Evolutionary conservation across 2,329 filamentous ascomycete genomes (phyloP).

Genomic region (Lasiodiplodia hormozganensis): DNA sequence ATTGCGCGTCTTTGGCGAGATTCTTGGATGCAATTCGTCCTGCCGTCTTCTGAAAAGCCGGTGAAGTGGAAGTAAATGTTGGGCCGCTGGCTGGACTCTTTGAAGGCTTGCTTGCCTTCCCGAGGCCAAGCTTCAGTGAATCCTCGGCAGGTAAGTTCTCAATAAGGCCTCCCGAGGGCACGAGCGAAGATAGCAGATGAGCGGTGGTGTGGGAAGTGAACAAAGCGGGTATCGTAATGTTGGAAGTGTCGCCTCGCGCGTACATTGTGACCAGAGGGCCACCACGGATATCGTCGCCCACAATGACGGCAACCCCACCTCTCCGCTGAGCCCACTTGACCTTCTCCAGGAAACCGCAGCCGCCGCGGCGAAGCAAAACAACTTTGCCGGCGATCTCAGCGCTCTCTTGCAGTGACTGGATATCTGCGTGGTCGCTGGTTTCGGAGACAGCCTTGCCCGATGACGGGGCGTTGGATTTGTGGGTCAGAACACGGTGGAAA

Average conservation of each 20-base stretch:
- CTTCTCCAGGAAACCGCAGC: constrained; percentile 96
- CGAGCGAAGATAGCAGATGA: constrained; percentile 86
- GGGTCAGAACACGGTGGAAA: constrained; percentile 66
- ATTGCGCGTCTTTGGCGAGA: background rate
- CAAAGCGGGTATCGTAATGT: constrained; percentile 89
- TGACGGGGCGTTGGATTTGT: constrained; percentile 26
- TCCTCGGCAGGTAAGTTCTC: constrained; percentile 68
- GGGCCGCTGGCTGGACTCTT: constrained; percentile 34
- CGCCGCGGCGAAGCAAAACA: constrained; percentile 87
- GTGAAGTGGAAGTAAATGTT: constrained; percentile 39
- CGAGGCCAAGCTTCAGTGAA: constrained; percentile 43
- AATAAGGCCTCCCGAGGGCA: constrained; percentile 70
- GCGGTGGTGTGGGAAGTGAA: constrained; percentile 96
- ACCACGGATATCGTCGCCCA: constrained; percentile 90
- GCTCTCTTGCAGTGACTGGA: constrained; percentile 87
- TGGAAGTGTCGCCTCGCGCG: constrained; percentile 93
- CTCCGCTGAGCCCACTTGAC: constrained; percentile 95
- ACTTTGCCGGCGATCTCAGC: constrained; percentile 95
- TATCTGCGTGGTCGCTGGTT: constrained; percentile 73
- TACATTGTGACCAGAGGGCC: constrained; percentile 97
- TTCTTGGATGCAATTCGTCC: background rate
- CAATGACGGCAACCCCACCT: constrained; percentile 87
- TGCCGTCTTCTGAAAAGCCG: constrained; percentile 41
- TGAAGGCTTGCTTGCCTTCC: constrained; percentile 33
- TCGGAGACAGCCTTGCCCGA: constrained; percentile 38